A percentile compares a stretch with the other conserved stretches of the same genome.
phyloP scores from a whole-genome alignment of 352 stramenopile genomes.

The Phytophthora ohioensis region DNA sequence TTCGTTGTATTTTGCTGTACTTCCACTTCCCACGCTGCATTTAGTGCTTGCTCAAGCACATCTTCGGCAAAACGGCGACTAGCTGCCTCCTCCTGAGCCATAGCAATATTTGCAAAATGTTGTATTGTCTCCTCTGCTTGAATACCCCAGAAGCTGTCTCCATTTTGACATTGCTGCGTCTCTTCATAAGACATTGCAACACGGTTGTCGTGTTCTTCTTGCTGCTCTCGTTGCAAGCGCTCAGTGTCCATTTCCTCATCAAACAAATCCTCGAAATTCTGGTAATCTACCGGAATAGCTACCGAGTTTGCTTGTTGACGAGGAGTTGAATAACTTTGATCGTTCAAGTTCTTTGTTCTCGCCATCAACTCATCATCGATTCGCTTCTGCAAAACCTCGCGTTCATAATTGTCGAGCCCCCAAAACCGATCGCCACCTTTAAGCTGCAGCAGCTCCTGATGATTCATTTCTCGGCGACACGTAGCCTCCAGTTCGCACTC shows the following conservation, averaged over 20 bases:
- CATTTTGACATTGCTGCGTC: slow-evolving; percentile 47
- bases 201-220: slow-evolving; percentile 40
- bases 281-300: slow-evolving; percentile 13
- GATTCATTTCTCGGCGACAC: slow-evolving; percentile 56
- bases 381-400: slow-evolving; percentile 48
- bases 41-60: slow-evolving; percentile 40
- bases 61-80: slow-evolving; percentile 48
- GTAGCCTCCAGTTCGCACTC: slow-evolving; percentile 45
- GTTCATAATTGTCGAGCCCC: slow-evolving; percentile 54
- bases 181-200: slow-evolving; percentile 52
- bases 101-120: slow-evolving; percentile 33
- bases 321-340: not conserved
- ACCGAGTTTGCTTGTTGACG: not conserved
- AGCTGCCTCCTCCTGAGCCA: slow-evolving; percentile 47
- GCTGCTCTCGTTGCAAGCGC: slow-evolving; percentile 29
- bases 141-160: slow-evolving; percentile 72
- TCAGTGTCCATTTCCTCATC: slow-evolving; percentile 30
- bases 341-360: slow-evolving; percentile 12
- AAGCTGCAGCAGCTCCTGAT: slow-evolving; percentile 65
- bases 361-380: slow-evolving; percentile 58
- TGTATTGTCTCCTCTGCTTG: slow-evolving; percentile 61
- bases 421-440: slow-evolving; percentile 58
- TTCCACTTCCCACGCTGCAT: slow-evolving; percentile 45
- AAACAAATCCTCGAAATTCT: slow-evolving; percentile 8
- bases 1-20: slow-evolving; percentile 22